These are phyloP conservation scores for Cynanchum wilfordii DNA, from an alignment of 257 asterid species.

Conservation along the genomic window DNA sequence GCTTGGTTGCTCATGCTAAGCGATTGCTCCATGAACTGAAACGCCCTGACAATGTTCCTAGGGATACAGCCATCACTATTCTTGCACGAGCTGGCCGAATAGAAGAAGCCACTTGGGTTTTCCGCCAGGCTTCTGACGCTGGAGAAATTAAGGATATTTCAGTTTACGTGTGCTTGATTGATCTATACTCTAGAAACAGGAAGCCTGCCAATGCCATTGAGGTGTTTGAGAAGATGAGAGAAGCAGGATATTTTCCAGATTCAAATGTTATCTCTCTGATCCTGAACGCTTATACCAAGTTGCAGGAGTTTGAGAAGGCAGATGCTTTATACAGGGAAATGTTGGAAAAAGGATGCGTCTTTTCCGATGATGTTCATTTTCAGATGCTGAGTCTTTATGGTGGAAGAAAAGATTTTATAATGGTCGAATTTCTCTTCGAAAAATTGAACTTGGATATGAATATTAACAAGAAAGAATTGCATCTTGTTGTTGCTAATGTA, in stretches of 20 bases:
- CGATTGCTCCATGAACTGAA: conserved; percentile 73
- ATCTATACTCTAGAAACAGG: conserved; percentile 56
- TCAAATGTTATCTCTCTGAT: conserved; percentile 59
- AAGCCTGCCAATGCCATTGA: conserved; percentile 71
- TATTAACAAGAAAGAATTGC: conserved; percentile 77
- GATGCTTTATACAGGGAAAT: conserved; percentile 51
- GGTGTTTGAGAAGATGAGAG: conserved; percentile 76
- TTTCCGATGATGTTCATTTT: conserved; percentile 74
- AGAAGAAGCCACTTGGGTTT: conserved; percentile 95
- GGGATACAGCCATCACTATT: conserved; percentile 66
- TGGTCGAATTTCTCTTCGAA: conserved; percentile 53
- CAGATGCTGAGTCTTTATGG: conserved; percentile 86
- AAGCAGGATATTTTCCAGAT: conserved; percentile 60
- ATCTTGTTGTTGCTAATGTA: conserved; percentile 69
- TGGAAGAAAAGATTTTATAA: conserved; percentile 52
- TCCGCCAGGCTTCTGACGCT: conserved; percentile 69
- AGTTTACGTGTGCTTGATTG: conserved; percentile 63
- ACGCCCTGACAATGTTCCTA: conserved; percentile 83
- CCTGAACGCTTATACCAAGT: conserved; percentile 75
- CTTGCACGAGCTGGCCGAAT: conserved; percentile 87
- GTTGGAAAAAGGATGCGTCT: conserved; percentile 73
- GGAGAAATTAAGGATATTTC: conserved; percentile 73
- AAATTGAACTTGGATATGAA: conserved; percentile 50
- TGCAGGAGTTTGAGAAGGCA: conserved; percentile 68
- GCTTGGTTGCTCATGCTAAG: conserved; percentile 80